Conservation (phyloP, 257 asterid species). For the Rehmannia glutinosa region DNA sequence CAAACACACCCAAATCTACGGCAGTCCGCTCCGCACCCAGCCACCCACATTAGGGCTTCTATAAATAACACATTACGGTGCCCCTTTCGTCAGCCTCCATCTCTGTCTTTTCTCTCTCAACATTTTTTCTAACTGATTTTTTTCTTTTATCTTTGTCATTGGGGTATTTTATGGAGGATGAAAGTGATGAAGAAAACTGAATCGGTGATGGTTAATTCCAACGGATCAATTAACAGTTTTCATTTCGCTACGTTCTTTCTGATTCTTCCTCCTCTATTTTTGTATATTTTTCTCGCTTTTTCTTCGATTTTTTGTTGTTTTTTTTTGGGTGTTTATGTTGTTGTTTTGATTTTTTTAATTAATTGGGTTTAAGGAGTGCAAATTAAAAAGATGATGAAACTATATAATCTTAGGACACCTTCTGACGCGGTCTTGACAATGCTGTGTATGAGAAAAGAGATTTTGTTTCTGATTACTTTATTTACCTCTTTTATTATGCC, state of each 20-base stretch:
- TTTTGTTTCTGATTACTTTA: conserved; percentile 21
- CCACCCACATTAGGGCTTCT: too few species aligned
- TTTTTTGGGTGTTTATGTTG: not conserved
- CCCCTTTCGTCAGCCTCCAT: too few species aligned
- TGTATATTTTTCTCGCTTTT: not conserved
- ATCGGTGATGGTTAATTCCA: conserved; percentile 30
- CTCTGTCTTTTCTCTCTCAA: not conserved
- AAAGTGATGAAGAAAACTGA: conserved; percentile 28
- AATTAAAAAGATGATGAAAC: conserved; percentile 19
- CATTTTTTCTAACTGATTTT: too few species aligned
- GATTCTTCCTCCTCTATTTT: conserved; percentile 15
- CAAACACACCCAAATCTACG: too few species aligned
- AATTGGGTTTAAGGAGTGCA: not conserved
- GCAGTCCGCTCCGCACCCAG: too few species aligned
- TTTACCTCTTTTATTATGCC: not conserved
- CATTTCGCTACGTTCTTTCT: conserved; percentile 44
- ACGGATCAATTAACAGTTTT: conserved; percentile 21
- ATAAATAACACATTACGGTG: too few species aligned
- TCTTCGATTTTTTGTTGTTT: not conserved
- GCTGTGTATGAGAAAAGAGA: conserved; percentile 28
- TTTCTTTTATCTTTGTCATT: too few species aligned
- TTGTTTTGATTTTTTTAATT: not conserved
- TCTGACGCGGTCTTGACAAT: conserved; percentile 27
- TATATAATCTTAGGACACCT: conserved; percentile 34
- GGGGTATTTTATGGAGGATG: not conserved